phyloP scores from a whole-genome alignment of 2,329 filamentous ascomycete genomes.

The Penicillium vulpinum region DNA sequence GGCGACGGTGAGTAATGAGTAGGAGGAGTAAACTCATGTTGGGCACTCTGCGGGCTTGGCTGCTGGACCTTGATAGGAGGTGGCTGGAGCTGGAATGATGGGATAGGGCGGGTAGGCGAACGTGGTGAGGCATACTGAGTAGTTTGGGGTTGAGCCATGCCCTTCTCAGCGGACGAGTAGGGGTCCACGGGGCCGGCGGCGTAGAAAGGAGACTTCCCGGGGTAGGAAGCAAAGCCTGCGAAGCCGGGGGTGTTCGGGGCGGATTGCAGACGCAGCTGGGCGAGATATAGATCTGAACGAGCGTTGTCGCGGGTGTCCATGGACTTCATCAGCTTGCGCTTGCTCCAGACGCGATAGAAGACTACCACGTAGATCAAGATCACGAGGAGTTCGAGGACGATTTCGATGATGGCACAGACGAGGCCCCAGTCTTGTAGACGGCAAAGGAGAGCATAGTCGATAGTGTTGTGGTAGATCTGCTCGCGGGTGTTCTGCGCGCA shows the following conservation, averaged over 20 bases:
- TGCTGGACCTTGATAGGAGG: slow-evolving; percentile 76
- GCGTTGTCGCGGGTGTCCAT: slow-evolving; percentile 96
- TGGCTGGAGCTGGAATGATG: slow-evolving; percentile 81
- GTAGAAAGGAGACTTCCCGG: slow-evolving; percentile 50
- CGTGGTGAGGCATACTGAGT: slow-evolving; percentile 61
- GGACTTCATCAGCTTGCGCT: slow-evolving; percentile 90
- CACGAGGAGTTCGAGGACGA: slow-evolving; percentile 87
- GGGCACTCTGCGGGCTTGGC: slow-evolving; percentile 69
- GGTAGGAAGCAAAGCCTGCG: slow-evolving; percentile 57
- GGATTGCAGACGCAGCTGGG: slow-evolving; percentile 77
- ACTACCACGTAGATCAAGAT: slow-evolving; percentile 91
- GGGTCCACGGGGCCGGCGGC: slow-evolving; percentile 41
- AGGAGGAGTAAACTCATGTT: slow-evolving; percentile 59
- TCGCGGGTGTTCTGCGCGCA: slow-evolving; percentile 84
- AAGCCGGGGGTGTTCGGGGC: slow-evolving; percentile 94
- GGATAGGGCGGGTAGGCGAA: slow-evolving; percentile 58
- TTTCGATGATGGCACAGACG: slow-evolving; percentile 95
- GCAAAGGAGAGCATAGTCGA: slow-evolving; percentile 89
- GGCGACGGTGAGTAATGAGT: slow-evolving; percentile 28
- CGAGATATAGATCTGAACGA: slow-evolving; percentile 91
- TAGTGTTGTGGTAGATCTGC: slow-evolving; percentile 73
- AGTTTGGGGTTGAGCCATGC: slow-evolving; percentile 45
- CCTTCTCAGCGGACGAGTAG: slow-evolving; percentile 54
- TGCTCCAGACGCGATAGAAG: slow-evolving; percentile 97
- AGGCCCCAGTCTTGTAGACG: slow-evolving; percentile 92